phyloP scores from a whole-genome alignment of 495 filamentous ascomycete genomes.

The Cercophora scortea region DNA sequence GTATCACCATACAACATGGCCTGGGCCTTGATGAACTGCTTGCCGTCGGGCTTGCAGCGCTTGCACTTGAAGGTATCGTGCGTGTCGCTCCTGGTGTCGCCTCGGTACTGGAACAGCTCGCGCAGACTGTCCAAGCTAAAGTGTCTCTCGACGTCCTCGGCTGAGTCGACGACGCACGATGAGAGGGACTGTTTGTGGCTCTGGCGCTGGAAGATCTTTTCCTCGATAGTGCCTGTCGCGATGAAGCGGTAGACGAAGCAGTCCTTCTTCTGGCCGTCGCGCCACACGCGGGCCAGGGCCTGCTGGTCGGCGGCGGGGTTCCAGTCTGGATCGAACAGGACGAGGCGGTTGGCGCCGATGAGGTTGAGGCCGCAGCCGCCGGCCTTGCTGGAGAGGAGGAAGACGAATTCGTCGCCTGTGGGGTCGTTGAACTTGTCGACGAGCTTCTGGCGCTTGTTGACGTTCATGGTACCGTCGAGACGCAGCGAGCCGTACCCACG shows the following conservation, averaged over 20 bases:
- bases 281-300: slow-evolving; percentile 93
- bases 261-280: slow-evolving; percentile 98
- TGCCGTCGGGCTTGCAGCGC: slow-evolving; percentile 79
- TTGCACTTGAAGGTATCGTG: slow-evolving; percentile 99
- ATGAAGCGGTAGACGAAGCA: slow-evolving; percentile 99
- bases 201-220: slow-evolving; percentile 99
- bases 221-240: slow-evolving; percentile 93
- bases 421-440: slow-evolving; percentile 99
- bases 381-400: slow-evolving; percentile 91
- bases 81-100: slow-evolving; percentile 79
- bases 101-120: slow-evolving; percentile 89
- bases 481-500: slow-evolving; percentile 79
- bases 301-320: slow-evolving; percentile 98
- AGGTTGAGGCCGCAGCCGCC: slow-evolving; percentile 96
- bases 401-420: slow-evolving; percentile 83
- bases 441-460: slow-evolving; percentile 92
- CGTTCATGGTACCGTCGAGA: slow-evolving; percentile 94
- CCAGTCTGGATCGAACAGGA: slow-evolving; percentile 99
- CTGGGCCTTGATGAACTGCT: slow-evolving; percentile 77
- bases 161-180: slow-evolving; percentile 94
- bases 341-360: slow-evolving; percentile 92
- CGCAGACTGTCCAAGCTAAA: slow-evolving; percentile 83
- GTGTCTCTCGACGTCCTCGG: slow-evolving; percentile 94
- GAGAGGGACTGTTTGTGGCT: slow-evolving; percentile 96
- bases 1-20: slow-evolving; percentile 97